Evolutionary conservation across 768 basidiomycete genomes (phyloP).

Genomic region (Psilocybe azurescens): DNA sequence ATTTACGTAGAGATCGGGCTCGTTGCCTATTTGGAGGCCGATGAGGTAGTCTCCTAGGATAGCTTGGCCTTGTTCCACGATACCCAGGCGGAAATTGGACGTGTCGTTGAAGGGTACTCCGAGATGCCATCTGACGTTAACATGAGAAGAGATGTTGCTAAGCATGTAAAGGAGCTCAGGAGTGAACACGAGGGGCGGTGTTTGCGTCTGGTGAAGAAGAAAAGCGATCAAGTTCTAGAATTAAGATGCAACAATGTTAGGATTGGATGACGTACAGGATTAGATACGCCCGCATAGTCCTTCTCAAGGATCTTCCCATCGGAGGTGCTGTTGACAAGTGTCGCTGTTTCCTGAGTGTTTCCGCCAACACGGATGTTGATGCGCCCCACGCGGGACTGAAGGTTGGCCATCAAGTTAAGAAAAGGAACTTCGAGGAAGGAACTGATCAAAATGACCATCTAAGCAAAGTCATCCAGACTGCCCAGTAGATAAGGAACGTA

Average conservation of each 20-base stretch:
- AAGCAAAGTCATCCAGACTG: slow-evolving; percentile 18
- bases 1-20: slow-evolving; percentile 55
- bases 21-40: slow-evolving; percentile 76
- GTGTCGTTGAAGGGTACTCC: slow-evolving; percentile 76
- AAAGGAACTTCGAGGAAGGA: slow-evolving; percentile 61
- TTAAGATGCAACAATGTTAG: not conserved
- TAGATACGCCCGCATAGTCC: slow-evolving; percentile 32
- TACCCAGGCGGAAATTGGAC: slow-evolving; percentile 54
- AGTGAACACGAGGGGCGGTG: slow-evolving; percentile 69
- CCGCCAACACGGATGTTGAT: slow-evolving; percentile 76
- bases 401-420: slow-evolving; percentile 76
- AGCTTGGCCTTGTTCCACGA: slow-evolving; percentile 61
- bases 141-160: slow-evolving; percentile 60
- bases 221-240: not conserved
- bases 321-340: slow-evolving; percentile 50
- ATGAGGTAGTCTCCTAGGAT: slow-evolving; percentile 71
- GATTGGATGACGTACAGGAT: slow-evolving; percentile 38
- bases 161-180: slow-evolving; percentile 69
- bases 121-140: slow-evolving; percentile 70
- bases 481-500: not conserved
- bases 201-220: slow-evolving; percentile 53
- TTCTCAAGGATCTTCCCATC: slow-evolving; percentile 58
- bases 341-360: slow-evolving; percentile 76
- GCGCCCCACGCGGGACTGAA: slow-evolving; percentile 63
- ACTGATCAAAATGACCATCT: slow-evolving; percentile 27